Percentiles rank a stretch among this genome's conserved stretches.
These are phyloP conservation scores for Vigna angularis DNA, from an alignment of 306 rosid genomes.

Conservation along the genomic window DNA sequence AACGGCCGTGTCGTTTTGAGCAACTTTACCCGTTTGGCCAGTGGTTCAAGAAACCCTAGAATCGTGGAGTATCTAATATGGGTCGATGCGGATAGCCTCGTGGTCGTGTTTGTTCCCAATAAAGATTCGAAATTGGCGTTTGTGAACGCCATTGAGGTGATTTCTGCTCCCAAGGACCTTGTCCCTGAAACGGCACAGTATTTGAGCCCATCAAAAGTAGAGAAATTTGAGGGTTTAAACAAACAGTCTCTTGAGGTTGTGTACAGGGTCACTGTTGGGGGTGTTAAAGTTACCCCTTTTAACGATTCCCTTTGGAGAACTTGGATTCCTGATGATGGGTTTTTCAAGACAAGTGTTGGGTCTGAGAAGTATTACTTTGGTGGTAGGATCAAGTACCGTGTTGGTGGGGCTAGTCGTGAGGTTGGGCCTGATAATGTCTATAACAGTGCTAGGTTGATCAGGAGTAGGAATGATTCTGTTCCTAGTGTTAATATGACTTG, in stretches of 20 bases:
- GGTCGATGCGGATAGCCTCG: constrained; percentile 61
- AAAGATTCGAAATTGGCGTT: constrained; percentile 64
- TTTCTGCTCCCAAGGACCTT: constrained; percentile 93
- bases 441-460: constrained; percentile 78
- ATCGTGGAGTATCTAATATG: constrained; percentile 67
- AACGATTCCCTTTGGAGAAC: constrained; percentile 94
- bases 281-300: constrained; percentile 89
- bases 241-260: constrained; percentile 77
- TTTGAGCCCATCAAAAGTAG: constrained; percentile 42
- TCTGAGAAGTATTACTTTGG: constrained; percentile 65
- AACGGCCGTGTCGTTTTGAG: constrained; percentile 61
- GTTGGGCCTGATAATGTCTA: constrained; percentile 93
- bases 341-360: constrained; percentile 54
- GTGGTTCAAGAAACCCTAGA: constrained; percentile 43
- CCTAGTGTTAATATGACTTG: constrained; percentile 78
- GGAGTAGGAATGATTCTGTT: constrained; percentile 65
- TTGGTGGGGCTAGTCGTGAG: constrained; percentile 86
- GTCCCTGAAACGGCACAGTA: constrained; percentile 64
- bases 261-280: constrained; percentile 83
- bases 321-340: constrained; percentile 81
- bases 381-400: constrained; percentile 74
- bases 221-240: constrained; percentile 53
- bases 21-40: constrained; percentile 44
- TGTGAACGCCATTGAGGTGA: constrained; percentile 89
- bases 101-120: constrained; percentile 64